Conservation (phyloP, 169 alveolate genomes). For the Plasmodium vinckei region DNA sequence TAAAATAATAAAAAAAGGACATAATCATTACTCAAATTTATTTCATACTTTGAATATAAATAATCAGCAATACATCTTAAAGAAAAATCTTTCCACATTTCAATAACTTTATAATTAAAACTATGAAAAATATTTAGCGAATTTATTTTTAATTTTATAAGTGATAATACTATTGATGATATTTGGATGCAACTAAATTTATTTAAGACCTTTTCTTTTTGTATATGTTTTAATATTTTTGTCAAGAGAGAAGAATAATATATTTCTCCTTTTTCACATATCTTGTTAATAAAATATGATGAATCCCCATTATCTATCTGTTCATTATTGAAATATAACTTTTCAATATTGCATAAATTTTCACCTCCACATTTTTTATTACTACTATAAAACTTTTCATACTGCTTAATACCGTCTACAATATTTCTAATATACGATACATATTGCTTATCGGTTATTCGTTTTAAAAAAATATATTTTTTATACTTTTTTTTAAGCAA, state of each 20-base stretch:
- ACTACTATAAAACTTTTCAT: not conserved
- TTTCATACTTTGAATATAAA: constrained; percentile 42
- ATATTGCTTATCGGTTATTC: constrained; percentile 1
- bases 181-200: constrained; percentile 19
- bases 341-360: too few species aligned
- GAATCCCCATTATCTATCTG: too few species aligned
- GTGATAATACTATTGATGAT: constrained; percentile 42
- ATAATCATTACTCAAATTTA: constrained; percentile 32
- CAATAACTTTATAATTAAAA: constrained; percentile 24
- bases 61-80: constrained; percentile 57
- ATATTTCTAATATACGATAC: constrained; percentile 11
- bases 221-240: constrained; percentile 2
- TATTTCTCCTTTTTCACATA: not conserved
- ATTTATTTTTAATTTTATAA: constrained; percentile 34
- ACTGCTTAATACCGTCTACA: not conserved
- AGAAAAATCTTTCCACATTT: constrained; percentile 62
- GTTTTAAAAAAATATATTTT: not conserved
- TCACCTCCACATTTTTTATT: too few species aligned
- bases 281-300: not conserved
- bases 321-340: too few species aligned
- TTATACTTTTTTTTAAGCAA: not conserved
- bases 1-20: constrained; percentile 30
- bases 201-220: constrained; percentile 26
- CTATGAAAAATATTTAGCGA: constrained; percentile 32
- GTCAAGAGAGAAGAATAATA: not conserved